A percentile compares a stretch with the other conserved stretches of the same genome.
These are phyloP conservation scores for Cadophora sp. DNA, from an alignment of 2,329 filamentous ascomycete species.

Conservation along the genomic window DNA sequence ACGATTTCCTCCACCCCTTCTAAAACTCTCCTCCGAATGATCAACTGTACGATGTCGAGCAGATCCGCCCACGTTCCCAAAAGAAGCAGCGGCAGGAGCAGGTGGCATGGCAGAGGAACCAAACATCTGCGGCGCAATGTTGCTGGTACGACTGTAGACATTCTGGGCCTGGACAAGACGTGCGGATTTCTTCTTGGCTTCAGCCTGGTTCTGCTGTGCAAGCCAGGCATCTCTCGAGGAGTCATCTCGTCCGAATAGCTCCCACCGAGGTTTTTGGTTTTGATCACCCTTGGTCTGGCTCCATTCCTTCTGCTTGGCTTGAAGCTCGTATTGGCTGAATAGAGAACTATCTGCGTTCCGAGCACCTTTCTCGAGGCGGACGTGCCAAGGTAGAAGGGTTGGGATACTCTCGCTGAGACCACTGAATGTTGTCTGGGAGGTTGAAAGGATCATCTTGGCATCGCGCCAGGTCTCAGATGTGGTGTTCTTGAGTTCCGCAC, in stretches of 20 bases:
- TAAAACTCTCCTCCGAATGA: background rate
- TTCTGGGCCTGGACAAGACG: background rate
- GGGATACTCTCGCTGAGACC: constrained; percentile 57
- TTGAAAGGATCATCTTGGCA: constrained; percentile 53
- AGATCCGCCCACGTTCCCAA: background rate
- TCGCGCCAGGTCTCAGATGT: constrained; percentile 58
- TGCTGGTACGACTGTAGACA: background rate
- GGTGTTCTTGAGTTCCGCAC: constrained; percentile 59
- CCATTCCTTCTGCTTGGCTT: constrained; percentile 45
- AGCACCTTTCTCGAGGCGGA: constrained; percentile 48
- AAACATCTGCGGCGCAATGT: constrained; percentile 2
- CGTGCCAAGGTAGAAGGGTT: constrained; percentile 53
- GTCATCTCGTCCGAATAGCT: constrained; percentile 47
- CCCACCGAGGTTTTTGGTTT: constrained; percentile 44
- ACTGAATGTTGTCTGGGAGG: constrained; percentile 57
- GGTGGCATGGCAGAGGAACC: background rate
- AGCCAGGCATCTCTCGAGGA: constrained; percentile 4
- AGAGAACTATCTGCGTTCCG: constrained; percentile 34
- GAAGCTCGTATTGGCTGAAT: constrained; percentile 44
- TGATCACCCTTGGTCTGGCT: constrained; percentile 23
- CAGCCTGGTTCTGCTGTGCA: background rate
- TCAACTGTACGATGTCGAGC: background rate
- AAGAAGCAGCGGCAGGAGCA: background rate
- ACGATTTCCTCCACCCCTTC: too few relatives aligned
- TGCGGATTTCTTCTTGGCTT: constrained; percentile 12